A percentile compares a stretch with the other conserved stretches of the same genome.
These are phyloP conservation scores for Cicer yamashitae DNA, from an alignment of 306 rosid genomes.

Conservation along the genomic window DNA sequence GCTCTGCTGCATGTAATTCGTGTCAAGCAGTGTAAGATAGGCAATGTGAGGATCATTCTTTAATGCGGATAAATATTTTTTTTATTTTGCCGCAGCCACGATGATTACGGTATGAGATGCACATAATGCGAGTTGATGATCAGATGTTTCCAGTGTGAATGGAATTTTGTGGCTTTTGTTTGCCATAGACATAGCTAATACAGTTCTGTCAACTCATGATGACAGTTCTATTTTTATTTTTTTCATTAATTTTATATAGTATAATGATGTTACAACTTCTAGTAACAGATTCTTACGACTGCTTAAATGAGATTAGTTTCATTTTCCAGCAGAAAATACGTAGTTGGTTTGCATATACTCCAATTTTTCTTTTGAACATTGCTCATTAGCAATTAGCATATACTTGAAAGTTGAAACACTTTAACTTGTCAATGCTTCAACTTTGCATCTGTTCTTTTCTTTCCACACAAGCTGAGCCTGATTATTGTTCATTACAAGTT, in stretches of 20 bases:
- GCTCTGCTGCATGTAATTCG: slow-evolving; percentile 36
- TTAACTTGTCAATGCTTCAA: neutral
- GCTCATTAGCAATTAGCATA: neutral
- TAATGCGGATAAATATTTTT: slow-evolving; percentile 13
- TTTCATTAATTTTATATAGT: slow-evolving; percentile 34
- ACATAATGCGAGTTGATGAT: slow-evolving; percentile 39
- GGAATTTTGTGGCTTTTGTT: slow-evolving; percentile 40
- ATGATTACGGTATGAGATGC: slow-evolving; percentile 46
- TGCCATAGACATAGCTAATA: slow-evolving; percentile 37
- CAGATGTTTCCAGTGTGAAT: slow-evolving; percentile 29
- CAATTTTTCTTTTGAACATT: slow-evolving; percentile 15
- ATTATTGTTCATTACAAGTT: too few relatives aligned
- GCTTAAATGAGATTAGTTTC: slow-evolving; percentile 16
- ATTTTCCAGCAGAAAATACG: slow-evolving; percentile 21
- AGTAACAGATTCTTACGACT: slow-evolving; percentile 25
- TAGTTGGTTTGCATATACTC: slow-evolving; percentile 13
- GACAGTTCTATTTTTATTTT: slow-evolving; percentile 1
- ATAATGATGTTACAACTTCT: slow-evolving; percentile 44
- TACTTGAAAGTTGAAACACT: slow-evolving; percentile 15
- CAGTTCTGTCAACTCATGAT: slow-evolving; percentile 22
- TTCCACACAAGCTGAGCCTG: too few relatives aligned
- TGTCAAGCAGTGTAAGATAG: slow-evolving; percentile 22
- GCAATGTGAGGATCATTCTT: slow-evolving; percentile 42
- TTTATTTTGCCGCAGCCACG: slow-evolving; percentile 17
- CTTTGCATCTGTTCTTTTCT: too few relatives aligned